These are phyloP conservation scores for Blumeria graminis DNA, from an alignment of 2,329 filamentous ascomycete species.

Conservation along the genomic window DNA sequence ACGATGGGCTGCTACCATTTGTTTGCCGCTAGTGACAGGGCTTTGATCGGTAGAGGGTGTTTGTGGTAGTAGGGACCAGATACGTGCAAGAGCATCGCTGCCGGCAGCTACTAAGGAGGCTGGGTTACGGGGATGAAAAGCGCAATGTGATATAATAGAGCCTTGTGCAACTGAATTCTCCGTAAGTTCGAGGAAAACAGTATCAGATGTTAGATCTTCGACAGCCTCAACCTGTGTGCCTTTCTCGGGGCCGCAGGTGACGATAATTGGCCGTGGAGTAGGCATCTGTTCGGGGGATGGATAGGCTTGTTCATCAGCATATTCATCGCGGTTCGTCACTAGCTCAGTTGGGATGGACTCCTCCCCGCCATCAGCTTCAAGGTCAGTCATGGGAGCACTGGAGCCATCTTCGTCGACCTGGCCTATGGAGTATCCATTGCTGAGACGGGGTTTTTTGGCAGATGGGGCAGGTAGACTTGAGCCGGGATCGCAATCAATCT, in stretches of 20 bases:
- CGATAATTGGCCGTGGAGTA: slow-evolving; percentile 29
- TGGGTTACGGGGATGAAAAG: slow-evolving; percentile 42
- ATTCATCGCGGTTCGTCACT: slow-evolving; percentile 22
- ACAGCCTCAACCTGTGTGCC: slow-evolving; percentile 41
- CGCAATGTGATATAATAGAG: slow-evolving; percentile 41
- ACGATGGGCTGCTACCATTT: slow-evolving; percentile 13
- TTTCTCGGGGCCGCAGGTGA: slow-evolving; percentile 30
- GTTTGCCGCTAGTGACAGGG: slow-evolving; percentile 15
- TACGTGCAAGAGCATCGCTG: slow-evolving; percentile 44
- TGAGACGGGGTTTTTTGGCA: slow-evolving; percentile 31
- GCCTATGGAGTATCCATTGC: slow-evolving; percentile 34
- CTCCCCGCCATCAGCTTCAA: slow-evolving; percentile 18
- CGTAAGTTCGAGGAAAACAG: slow-evolving; percentile 33
- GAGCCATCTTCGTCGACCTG: neutral
- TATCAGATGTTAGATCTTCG: slow-evolving; percentile 31
- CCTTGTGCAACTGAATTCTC: slow-evolving; percentile 20
- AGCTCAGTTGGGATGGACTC: slow-evolving; percentile 35
- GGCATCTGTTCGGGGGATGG: slow-evolving; percentile 31
- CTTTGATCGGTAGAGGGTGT: slow-evolving; percentile 19
- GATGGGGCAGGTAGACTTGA: slow-evolving; percentile 31
- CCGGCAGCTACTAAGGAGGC: slow-evolving; percentile 42
- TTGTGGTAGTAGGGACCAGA: slow-evolving; percentile 37
- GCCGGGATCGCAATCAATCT: slow-evolving; percentile 13
- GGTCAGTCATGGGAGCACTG: neutral
- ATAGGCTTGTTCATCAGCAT: slow-evolving; percentile 38